Conservation (phyloP, 495 filamentous ascomycete genomes). For the Cercophora sp. region DNA sequence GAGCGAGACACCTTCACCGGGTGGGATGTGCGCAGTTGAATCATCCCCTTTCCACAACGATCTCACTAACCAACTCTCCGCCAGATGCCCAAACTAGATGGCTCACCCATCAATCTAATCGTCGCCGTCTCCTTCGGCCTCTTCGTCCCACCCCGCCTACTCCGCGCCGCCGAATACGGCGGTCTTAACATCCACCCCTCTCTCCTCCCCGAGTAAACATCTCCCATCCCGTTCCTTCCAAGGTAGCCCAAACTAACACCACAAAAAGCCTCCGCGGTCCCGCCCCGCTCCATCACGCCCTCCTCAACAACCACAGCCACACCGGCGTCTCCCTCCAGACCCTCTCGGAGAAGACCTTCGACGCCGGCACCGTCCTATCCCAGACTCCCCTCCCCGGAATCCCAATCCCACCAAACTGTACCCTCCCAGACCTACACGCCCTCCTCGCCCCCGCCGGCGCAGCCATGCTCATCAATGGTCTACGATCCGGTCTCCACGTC, state of each 20-base stretch:
- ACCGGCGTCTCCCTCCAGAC: conserved; percentile 84
- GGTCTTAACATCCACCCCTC: conserved; percentile 94
- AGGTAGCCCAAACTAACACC: not conserved
- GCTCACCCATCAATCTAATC: conserved; percentile 67
- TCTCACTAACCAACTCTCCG: not conserved
- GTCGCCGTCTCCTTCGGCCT: conserved; percentile 95
- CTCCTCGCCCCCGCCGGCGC: conserved; percentile 51
- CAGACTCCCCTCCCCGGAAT: conserved; percentile 46
- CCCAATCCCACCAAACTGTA: conserved; percentile 14
- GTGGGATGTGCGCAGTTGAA: conserved; percentile 66
- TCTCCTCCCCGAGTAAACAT: conserved; percentile 74
- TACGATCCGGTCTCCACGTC: conserved; percentile 59
- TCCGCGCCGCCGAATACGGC: conserved; percentile 67
- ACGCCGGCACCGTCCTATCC: conserved; percentile 68
- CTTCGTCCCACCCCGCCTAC: conserved; percentile 73
- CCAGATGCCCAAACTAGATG: conserved; percentile 54
- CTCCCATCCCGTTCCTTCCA: not conserved
- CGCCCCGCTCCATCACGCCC: conserved; percentile 73
- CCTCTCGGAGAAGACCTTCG: conserved; percentile 68
- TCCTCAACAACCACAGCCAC: conserved; percentile 51
- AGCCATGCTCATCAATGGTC: conserved; percentile 56
- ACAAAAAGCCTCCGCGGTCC: conserved; percentile 60
- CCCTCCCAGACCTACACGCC: conserved; percentile 22
- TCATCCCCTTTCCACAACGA: not conserved
- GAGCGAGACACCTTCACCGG: conserved; percentile 72